Conservation (phyloP, 2,329 filamentous ascomycete genomes). For the Xylaria multiplex region DNA sequence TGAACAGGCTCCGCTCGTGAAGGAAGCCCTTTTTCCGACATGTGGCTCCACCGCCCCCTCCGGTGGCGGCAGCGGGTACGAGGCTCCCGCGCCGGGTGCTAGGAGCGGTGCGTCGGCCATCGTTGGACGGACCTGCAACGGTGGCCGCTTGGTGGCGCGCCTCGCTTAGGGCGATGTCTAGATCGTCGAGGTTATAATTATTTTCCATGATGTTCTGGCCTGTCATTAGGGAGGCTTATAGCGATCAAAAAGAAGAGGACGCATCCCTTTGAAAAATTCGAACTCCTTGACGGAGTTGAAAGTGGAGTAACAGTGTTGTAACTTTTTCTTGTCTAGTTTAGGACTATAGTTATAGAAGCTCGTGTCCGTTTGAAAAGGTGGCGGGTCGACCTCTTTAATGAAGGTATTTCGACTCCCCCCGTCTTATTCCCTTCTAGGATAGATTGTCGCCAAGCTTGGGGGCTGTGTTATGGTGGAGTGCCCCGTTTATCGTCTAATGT, state of each 20-base stretch:
- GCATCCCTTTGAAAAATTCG: conserved; percentile 17
- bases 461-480: conserved; percentile 29
- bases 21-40: conserved; percentile 32
- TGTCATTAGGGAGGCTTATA: conserved; percentile 34
- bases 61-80: conserved; percentile 29
- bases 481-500: conserved; percentile 23
- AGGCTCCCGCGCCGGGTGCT: conserved; percentile 46
- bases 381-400: conserved; percentile 6
- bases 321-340: not conserved
- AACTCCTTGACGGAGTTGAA: conserved; percentile 20
- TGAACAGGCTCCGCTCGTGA: conserved; percentile 46
- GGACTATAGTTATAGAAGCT: not conserved
- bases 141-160: conserved; percentile 37
- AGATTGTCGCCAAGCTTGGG: conserved; percentile 18
- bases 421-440: conserved; percentile 7
- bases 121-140: conserved; percentile 37
- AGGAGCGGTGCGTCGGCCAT: conserved; percentile 39
- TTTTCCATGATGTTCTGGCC: conserved; percentile 36
- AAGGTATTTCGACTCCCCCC: conserved; percentile 14
- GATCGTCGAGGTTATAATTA: conserved; percentile 44
- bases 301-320: conserved; percentile 8
- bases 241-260: conserved; percentile 25
- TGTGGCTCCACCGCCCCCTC: not conserved
- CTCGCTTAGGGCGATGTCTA: conserved; percentile 45
- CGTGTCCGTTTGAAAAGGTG: conserved; percentile 1